Evolutionary conservation across 768 basidiomycete genomes (phyloP).

Genomic region (Pholiota conissans): DNA sequence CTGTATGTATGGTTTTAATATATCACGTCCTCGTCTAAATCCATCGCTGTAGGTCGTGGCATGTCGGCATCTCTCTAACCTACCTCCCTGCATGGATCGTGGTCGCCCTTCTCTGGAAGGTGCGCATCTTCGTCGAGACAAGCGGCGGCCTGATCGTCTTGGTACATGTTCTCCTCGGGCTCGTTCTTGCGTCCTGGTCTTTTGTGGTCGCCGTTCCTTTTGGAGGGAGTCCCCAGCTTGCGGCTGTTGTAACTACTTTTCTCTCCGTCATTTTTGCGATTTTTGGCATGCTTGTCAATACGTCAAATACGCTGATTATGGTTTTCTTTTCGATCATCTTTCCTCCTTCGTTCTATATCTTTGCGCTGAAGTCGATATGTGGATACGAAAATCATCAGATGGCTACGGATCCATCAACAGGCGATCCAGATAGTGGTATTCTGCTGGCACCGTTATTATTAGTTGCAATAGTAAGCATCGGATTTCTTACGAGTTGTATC

Average conservation of each 20-base stretch:
- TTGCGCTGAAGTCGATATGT: constrained; percentile 63
- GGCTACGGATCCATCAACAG: constrained; percentile 49
- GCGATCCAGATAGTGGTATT: constrained; percentile 60
- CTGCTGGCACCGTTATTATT: constrained; percentile 59
- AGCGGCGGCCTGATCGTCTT: constrained; percentile 58
- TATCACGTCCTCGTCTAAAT: constrained; percentile 28
- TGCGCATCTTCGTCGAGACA: constrained; percentile 61
- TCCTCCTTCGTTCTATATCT: constrained; percentile 74
- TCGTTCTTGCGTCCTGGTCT: constrained; percentile 69
- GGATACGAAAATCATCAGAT: constrained; percentile 63
- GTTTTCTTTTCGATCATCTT: constrained; percentile 62
- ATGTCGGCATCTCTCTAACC: constrained; percentile 56
- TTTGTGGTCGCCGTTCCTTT: constrained; percentile 71
- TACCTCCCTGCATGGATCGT: constrained; percentile 80
- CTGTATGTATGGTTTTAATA: constrained; percentile 5
- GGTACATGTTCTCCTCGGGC: constrained; percentile 64
- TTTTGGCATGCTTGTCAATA: constrained; percentile 54
- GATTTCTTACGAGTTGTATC: not conserved
- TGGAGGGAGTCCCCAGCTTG: constrained; percentile 70
- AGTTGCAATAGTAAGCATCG: constrained; percentile 59
- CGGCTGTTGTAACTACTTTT: constrained; percentile 66
- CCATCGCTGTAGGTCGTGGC: constrained; percentile 51
- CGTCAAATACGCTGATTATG: constrained; percentile 40
- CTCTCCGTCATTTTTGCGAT: constrained; percentile 56
- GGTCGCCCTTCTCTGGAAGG: constrained; percentile 66